These are phyloP conservation scores for Kwoniella sp. DNA, from an alignment of 768 basidiomycete species.

Conservation along the genomic window DNA sequence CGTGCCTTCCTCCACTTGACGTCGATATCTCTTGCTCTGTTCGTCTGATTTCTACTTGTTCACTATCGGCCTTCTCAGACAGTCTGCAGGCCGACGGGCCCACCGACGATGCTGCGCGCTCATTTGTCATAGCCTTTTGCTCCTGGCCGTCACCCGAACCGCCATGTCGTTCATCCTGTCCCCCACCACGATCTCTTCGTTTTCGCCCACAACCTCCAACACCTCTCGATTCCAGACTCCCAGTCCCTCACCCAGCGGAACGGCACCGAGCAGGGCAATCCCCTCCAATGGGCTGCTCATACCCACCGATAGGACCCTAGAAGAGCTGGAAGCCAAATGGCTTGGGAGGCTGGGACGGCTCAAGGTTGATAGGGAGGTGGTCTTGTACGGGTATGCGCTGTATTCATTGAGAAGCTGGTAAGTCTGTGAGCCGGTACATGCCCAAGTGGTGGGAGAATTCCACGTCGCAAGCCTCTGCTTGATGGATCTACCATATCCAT, in stretches of 20 bases:
- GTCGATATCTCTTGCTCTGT: too few relatives aligned
- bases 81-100: too few relatives aligned
- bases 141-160: too few relatives aligned
- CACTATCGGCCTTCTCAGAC: too few relatives aligned
- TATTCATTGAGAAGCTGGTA: conserved; percentile 39
- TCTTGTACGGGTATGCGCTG: conserved; percentile 31
- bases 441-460: too few relatives aligned
- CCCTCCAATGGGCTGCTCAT: conserved; percentile 21
- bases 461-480: too few relatives aligned
- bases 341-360: conserved; percentile 26
- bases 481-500: too few relatives aligned
- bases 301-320: conserved; percentile 34
- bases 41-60: too few relatives aligned
- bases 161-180: conserved; percentile 17
- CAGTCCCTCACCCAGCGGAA: neutral
- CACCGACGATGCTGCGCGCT: too few relatives aligned
- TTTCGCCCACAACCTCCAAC: conserved; percentile 4
- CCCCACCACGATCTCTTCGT: conserved; percentile 9
- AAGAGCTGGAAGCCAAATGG: conserved; percentile 37
- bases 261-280: neutral
- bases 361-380: conserved; percentile 32
- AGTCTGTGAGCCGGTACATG: too few relatives aligned
- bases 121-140: too few relatives aligned
- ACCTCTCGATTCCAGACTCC: neutral
- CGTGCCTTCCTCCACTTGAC: too few relatives aligned